Evolutionary conservation across 2,329 filamentous ascomycete species (phyloP).

Genomic region (Pestalotiopsis sp.): DNA sequence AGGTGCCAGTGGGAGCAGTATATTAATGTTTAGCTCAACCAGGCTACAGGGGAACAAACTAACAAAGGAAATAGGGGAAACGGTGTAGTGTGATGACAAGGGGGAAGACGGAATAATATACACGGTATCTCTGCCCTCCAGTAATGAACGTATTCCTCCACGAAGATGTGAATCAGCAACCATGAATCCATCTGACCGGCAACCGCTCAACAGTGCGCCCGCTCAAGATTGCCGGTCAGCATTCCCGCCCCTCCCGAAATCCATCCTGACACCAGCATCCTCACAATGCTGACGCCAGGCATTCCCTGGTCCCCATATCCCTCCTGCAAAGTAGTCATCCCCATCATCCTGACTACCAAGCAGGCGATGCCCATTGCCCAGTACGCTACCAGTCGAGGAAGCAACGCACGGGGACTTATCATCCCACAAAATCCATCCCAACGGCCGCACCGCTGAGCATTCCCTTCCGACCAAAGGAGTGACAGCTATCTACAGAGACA

Average conservation of each 20-base stretch:
- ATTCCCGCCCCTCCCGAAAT: neutral
- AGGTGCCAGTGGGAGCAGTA: neutral
- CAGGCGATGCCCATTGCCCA: neutral
- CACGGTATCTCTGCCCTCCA: neutral
- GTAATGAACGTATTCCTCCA: neutral
- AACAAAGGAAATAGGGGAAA: neutral
- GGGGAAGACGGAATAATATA: neutral
- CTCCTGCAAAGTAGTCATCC: slow-evolving; percentile 1
- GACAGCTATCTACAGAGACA: neutral
- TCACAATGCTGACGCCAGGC: neutral
- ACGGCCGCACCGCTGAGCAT: neutral
- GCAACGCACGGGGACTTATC: neutral
- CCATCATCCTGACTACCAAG: neutral
- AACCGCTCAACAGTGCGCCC: neutral
- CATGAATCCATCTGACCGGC: neutral
- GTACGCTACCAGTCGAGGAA: neutral
- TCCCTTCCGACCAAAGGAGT: neutral
- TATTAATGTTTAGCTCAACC: neutral
- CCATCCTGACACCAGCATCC: neutral
- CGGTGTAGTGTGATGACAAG: neutral
- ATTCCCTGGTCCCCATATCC: slow-evolving; percentile 1
- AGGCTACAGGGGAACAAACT: neutral
- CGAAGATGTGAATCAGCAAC: neutral
- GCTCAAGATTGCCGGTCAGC: neutral
- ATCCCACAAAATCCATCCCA: neutral